Conservation (phyloP, 176 grass and related monocot species). For the Cenchrus fungigraminus region DNA sequence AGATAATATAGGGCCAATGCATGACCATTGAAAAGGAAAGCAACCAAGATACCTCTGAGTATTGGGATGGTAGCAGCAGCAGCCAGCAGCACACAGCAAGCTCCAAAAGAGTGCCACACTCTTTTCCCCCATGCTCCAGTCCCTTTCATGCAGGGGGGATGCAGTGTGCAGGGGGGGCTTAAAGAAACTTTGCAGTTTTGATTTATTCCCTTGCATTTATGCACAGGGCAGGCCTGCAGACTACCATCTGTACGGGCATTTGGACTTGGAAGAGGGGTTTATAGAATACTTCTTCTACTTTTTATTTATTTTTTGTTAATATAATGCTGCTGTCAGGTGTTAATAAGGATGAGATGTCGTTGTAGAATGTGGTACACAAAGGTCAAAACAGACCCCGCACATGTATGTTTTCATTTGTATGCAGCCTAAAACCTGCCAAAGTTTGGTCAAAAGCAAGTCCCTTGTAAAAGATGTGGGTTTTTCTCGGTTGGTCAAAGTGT, state of each 20-base stretch:
- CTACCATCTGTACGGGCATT: conserved; percentile 36
- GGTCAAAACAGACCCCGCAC: neutral
- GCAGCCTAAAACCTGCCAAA: neutral
- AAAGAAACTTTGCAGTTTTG: conserved; percentile 52
- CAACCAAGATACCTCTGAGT: conserved; percentile 35
- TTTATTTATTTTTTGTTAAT: neutral
- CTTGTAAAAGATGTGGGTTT: neutral
- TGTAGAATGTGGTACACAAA: neutral
- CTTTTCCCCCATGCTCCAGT: conserved; percentile 48
- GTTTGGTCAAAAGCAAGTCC: neutral
- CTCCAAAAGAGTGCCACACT: conserved; percentile 40
- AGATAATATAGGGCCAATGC: conserved; percentile 28
- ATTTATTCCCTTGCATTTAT: conserved; percentile 31
- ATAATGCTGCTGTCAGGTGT: conserved; percentile 9
- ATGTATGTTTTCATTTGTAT: neutral
- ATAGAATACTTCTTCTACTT: conserved; percentile 5
- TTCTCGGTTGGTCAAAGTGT: neutral
- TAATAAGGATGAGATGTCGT: conserved; percentile 28
- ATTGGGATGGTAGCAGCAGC: conserved; percentile 9
- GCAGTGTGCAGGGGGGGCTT: conserved; percentile 20
- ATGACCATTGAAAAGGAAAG: conserved; percentile 25
- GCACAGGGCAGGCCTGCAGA: neutral
- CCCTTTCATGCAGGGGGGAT: conserved; percentile 57
- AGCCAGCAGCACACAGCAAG: neutral
- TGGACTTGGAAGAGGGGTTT: neutral